These are phyloP conservation scores for Lactarius hatsudake DNA, from an alignment of 768 basidiomycete genomes.

Conservation along the genomic window DNA sequence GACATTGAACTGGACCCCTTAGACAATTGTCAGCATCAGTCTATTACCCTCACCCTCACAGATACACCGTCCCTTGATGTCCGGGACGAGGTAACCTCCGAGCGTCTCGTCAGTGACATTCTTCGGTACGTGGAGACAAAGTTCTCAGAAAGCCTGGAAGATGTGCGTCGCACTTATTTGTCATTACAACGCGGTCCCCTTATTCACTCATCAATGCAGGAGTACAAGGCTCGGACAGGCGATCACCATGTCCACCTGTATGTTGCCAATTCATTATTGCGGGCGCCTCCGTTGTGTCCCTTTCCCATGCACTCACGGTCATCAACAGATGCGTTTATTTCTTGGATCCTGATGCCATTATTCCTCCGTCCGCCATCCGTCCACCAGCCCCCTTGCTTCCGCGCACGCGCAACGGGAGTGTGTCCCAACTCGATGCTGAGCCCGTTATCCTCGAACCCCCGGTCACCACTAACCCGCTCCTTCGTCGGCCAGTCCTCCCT, in stretches of 20 bases:
- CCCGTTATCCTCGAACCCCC: conserved; percentile 81
- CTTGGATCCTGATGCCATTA: conserved; percentile 78
- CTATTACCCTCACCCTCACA: conserved; percentile 66
- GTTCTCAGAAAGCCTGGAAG: conserved; percentile 70
- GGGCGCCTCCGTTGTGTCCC: conserved; percentile 13
- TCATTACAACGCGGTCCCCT: conserved; percentile 19
- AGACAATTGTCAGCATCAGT: conserved; percentile 43
- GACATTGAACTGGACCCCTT: conserved; percentile 63
- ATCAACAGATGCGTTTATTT: conserved; percentile 75
- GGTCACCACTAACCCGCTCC: conserved; percentile 66
- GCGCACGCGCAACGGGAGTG: conserved; percentile 66
- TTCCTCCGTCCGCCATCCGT: conserved; percentile 64
- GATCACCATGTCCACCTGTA: conserved; percentile 84
- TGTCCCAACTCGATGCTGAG: conserved; percentile 68
- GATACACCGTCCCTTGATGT: conserved; percentile 84
- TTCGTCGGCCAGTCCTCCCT: conserved; percentile 66
- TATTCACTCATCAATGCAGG: conserved; percentile 42
- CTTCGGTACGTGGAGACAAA: conserved; percentile 69
- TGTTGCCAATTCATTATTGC: conserved; percentile 31
- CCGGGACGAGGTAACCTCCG: conserved; percentile 58
- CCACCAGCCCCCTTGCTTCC: conserved; percentile 67
- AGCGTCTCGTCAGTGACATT: conserved; percentile 64
- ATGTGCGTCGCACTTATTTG: conserved; percentile 52
- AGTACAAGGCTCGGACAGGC: conserved; percentile 64
- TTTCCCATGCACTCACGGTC: conserved; percentile 24